A percentile compares a stretch with the other conserved stretches of the same genome.
phyloP scores from a whole-genome alignment of 2,329 filamentous ascomycete genomes.

The Cadophora sp. region DNA sequence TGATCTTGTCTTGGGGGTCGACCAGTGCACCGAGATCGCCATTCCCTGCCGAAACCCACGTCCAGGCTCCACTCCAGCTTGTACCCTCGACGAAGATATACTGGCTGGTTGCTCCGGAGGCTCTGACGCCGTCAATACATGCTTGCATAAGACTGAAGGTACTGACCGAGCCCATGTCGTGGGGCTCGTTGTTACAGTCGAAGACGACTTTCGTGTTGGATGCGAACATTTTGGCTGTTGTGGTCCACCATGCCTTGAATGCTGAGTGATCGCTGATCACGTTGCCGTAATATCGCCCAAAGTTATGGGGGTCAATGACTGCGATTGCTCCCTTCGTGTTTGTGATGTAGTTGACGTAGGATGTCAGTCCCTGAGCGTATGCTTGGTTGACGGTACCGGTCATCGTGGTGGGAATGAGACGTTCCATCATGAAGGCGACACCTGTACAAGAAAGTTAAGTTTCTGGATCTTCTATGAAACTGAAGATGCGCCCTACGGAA shows the following conservation, averaged over 20 bases:
- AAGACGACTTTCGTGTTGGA: conserved; percentile 47
- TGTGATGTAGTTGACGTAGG: conserved; percentile 53
- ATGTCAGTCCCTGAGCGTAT: conserved; percentile 52
- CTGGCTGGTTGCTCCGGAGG: conserved; percentile 53
- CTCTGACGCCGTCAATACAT: conserved; percentile 52
- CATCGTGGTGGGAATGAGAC: conserved; percentile 56
- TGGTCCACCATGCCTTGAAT: conserved; percentile 50
- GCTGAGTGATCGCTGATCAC: conserved; percentile 46
- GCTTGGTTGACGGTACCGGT: conserved; percentile 51
- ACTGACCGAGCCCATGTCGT: conserved; percentile 50
- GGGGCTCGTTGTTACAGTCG: conserved; percentile 55
- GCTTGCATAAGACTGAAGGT: conserved; percentile 53
- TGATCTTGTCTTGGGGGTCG: conserved; percentile 58
- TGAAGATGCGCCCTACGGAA: conserved; percentile 40
- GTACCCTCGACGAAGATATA: conserved; percentile 65
- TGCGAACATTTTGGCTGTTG: conserved; percentile 47
- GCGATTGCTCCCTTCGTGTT: conserved; percentile 52
- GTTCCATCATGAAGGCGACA: conserved; percentile 60
- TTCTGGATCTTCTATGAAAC: not conserved
- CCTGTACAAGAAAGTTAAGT: conserved; percentile 50
- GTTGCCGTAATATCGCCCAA: conserved; percentile 54
- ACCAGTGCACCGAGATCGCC: conserved; percentile 53
- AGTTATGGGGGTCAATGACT: conserved; percentile 58
- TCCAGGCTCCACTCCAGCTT: conserved; percentile 37
- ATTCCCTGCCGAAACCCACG: conserved; percentile 48